Conservation (phyloP, 2,329 filamentous ascomycete species). For the Botrytis fragariae region DNA sequence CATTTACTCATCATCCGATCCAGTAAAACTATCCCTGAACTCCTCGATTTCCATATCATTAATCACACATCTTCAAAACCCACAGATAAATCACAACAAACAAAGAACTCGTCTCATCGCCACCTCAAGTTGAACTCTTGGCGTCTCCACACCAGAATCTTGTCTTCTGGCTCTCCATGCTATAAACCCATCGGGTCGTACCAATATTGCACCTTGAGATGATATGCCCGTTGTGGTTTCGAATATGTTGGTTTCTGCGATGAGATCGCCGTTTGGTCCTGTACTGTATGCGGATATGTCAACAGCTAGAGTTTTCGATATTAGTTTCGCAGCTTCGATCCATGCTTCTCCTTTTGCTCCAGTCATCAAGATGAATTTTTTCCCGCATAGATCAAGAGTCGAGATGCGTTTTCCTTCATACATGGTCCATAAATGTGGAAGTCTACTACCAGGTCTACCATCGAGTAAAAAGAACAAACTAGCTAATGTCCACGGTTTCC, state of each 20-base stretch:
- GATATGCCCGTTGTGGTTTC: conserved; percentile 36
- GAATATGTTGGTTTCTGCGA: conserved; percentile 23
- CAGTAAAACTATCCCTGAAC: neutral
- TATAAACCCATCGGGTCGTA: conserved; percentile 41
- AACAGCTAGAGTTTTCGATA: conserved; percentile 12
- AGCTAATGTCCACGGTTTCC: conserved; percentile 36
- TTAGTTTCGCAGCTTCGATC: conserved; percentile 23
- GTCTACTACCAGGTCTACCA: conserved; percentile 37
- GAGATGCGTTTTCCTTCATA: conserved; percentile 34
- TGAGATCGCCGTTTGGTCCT: conserved; percentile 23
- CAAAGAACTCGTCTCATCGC: neutral
- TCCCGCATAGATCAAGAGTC: conserved; percentile 37
- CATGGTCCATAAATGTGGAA: conserved; percentile 39
- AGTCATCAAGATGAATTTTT: conserved; percentile 35
- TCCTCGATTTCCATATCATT: neutral
- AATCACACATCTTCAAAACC: neutral
- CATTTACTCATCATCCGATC: neutral
- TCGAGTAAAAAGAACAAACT: conserved; percentile 32
- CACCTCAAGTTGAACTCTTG: neutral
- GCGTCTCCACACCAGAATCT: neutral
- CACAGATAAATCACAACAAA: neutral
- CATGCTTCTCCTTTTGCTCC: conserved; percentile 27
- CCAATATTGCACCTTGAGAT: conserved; percentile 35
- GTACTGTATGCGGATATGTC: conserved; percentile 24
- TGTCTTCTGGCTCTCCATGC: conserved; percentile 33